Evolutionary conservation across 1,284 basidiomycete species (phyloP).

Genomic region (Tilletia indica): DNA sequence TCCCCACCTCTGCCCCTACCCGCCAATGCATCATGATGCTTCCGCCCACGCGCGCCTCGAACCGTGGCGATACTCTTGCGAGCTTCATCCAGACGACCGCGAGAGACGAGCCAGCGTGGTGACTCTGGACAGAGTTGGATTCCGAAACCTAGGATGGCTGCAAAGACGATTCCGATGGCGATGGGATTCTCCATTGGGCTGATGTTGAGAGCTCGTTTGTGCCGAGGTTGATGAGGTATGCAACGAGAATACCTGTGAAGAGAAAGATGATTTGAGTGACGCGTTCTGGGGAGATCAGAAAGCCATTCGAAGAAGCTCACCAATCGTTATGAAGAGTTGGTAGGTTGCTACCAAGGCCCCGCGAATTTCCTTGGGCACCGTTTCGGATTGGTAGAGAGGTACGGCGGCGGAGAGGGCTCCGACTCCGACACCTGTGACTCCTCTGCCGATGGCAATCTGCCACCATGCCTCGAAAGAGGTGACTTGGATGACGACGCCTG

Average conservation of each 20-base stretch:
- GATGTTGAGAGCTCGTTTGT: conserved; percentile 35
- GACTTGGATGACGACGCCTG: conserved; percentile 68
- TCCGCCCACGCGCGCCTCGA: conserved; percentile 59
- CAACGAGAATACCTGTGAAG: conserved; percentile 73
- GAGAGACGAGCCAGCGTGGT: conserved; percentile 67
- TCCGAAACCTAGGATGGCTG: conserved; percentile 66
- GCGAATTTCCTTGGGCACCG: conserved; percentile 72
- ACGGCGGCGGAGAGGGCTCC: conserved; percentile 67
- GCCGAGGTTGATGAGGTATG: conserved; percentile 61
- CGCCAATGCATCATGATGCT: conserved; percentile 60
- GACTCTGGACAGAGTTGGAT: conserved; percentile 75
- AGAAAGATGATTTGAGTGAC: conserved; percentile 25
- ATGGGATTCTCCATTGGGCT: conserved; percentile 66
- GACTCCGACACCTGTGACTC: conserved; percentile 62
- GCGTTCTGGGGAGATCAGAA: neutral
- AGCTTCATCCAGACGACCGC: conserved; percentile 63
- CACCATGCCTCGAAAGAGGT: conserved; percentile 52
- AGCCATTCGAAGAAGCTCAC: neutral
- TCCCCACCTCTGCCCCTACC: conserved; percentile 56
- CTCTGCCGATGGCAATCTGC: conserved; percentile 65
- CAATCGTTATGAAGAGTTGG: conserved; percentile 58
- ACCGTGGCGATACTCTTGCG: conserved; percentile 63
- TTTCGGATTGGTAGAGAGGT: conserved; percentile 73
- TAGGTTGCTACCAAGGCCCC: conserved; percentile 71
- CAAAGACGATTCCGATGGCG: conserved; percentile 70